These are phyloP conservation scores for Dactylellina sp. DNA, from an alignment of 2,329 filamentous ascomycete species.

Conservation along the genomic window DNA sequence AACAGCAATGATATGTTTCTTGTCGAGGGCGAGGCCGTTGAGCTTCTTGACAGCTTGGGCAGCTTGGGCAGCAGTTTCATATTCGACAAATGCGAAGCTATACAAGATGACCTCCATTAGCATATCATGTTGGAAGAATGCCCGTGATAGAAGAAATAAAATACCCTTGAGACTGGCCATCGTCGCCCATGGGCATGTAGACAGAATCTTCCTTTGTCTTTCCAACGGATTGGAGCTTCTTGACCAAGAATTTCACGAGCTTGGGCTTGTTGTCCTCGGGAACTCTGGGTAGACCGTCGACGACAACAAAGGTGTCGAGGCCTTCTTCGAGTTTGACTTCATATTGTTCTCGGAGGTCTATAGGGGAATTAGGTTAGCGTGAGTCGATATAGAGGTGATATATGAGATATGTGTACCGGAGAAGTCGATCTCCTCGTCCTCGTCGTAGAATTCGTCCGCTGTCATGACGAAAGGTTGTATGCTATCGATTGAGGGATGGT, in stretches of 20 bases:
- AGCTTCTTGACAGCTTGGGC: conserved; percentile 88
- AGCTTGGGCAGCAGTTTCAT: conserved; percentile 88
- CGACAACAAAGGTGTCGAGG: conserved; percentile 93
- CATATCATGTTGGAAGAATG: not conserved
- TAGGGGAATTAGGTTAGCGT: conserved; percentile 58
- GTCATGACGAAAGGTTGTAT: conserved; percentile 66
- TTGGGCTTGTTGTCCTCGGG: conserved; percentile 91
- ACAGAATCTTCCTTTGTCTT: conserved; percentile 86
- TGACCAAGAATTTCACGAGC: conserved; percentile 93
- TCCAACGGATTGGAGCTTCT: conserved; percentile 89
- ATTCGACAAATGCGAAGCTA: conserved; percentile 97
- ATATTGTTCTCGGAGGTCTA: conserved; percentile 90
- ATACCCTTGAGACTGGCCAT: conserved; percentile 86
- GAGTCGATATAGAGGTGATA: conserved; percentile 60
- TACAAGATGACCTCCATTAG: not conserved
- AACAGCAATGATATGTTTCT: conserved; percentile 92
- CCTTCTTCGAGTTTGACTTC: conserved; percentile 96
- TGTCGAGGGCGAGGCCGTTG: conserved; percentile 88
- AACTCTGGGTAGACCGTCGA: conserved; percentile 92
- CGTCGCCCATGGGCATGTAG: conserved; percentile 91
- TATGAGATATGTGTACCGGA: conserved; percentile 69
- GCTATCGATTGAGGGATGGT: not conserved
- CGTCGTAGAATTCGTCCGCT: conserved; percentile 78
- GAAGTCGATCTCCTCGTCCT: conserved; percentile 94
- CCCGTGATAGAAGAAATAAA: not conserved